Percentiles rank a stretch among this genome's conserved stretches.
Conservation (phyloP, 2,329 filamentous ascomycete species). For the Venturia nashicola region DNA sequence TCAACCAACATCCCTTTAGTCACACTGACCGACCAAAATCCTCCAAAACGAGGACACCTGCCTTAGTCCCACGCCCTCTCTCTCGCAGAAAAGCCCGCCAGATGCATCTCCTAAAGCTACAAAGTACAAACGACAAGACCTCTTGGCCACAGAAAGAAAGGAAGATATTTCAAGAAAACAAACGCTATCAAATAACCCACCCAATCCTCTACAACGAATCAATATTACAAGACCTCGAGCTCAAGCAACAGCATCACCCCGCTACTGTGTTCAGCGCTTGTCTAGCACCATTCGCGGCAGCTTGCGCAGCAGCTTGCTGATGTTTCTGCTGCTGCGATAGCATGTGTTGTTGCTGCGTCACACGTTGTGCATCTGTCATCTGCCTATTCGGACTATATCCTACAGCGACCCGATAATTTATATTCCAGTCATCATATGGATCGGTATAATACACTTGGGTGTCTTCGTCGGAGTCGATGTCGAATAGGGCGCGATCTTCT, state of each 20-base stretch:
- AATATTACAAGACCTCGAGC: not conserved
- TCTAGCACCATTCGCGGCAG: not conserved
- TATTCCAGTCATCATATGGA: conserved; percentile 11
- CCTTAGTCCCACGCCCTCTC: not conserved
- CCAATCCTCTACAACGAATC: not conserved
- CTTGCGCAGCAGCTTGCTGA: conserved; percentile 4
- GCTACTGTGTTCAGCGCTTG: not conserved
- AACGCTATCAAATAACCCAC: conserved; percentile 3
- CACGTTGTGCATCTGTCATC: not conserved
- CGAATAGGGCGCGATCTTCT: conserved; percentile 6
- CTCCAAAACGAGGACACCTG: not conserved
- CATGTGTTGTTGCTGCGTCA: not conserved
- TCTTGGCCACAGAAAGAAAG: not conserved
- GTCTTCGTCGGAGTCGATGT: conserved; percentile 10
- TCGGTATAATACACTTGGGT: conserved; percentile 8
- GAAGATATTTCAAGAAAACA: not conserved
- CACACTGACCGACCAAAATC: not conserved
- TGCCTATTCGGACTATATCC: conserved; percentile 3
- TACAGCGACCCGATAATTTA: conserved; percentile 10
- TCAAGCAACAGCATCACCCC: not conserved
- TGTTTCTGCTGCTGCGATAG: not conserved
- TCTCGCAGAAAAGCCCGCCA: not conserved
- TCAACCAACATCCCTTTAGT: not conserved
- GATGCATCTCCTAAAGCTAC: not conserved
- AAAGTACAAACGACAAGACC: not conserved